Evolutionary conservation across 768 basidiomycete species (phyloP).

Genomic region (Suillus bovinus): DNA sequence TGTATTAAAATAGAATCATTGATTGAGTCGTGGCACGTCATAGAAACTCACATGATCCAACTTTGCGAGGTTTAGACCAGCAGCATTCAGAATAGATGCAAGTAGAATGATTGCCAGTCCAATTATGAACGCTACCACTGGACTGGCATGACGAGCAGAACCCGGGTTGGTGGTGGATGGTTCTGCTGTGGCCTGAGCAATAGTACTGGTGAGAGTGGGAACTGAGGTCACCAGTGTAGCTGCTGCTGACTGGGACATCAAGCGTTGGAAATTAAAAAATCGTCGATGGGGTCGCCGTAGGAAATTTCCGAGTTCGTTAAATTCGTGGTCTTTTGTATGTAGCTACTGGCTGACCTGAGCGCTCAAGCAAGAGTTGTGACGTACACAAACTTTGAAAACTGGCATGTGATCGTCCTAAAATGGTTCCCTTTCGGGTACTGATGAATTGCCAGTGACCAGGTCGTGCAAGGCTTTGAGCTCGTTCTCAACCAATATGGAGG

Average conservation of each 20-base stretch:
- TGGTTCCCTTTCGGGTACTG: background rate
- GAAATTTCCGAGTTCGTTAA: background rate
- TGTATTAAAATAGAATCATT: conserved; percentile 3
- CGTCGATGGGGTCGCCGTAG: background rate
- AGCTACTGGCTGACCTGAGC: background rate
- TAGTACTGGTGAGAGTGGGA: conserved; percentile 19
- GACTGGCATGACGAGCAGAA: conserved; percentile 45
- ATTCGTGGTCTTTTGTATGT: background rate
- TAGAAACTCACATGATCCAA: conserved; percentile 74
- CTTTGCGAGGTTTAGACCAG: conserved; percentile 94
- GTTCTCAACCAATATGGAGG: conserved; percentile 21
- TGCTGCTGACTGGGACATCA: conserved; percentile 21
- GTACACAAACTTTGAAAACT: no score
- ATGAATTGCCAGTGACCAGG: background rate
- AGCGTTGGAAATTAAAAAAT: conserved; percentile 4
- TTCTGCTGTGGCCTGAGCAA: conserved; percentile 18
- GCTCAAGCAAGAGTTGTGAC: background rate
- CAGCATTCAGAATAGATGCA: conserved; percentile 85
- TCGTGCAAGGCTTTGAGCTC: background rate
- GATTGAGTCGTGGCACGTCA: background rate
- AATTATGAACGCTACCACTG: conserved; percentile 76
- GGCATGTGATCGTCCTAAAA: conserved; percentile 1
- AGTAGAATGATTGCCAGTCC: conserved; percentile 83
- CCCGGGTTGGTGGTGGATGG: conserved; percentile 20
- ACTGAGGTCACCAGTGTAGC: conserved; percentile 7